Evolutionary conservation across 768 basidiomycete species (phyloP).

Genomic region (Rhodotorula kratochvilovae): DNA sequence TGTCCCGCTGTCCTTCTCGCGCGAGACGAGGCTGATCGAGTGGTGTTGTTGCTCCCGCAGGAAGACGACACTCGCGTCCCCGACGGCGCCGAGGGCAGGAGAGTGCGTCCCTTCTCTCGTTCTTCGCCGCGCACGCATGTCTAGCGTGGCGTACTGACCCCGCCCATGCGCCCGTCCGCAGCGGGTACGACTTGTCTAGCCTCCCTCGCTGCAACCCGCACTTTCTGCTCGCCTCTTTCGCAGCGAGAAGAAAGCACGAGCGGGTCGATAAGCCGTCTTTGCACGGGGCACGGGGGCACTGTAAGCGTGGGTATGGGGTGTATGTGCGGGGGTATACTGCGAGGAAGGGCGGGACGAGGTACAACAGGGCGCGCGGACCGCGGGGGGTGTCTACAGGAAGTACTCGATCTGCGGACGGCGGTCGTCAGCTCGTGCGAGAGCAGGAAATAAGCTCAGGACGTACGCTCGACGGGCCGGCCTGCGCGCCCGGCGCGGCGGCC

Average conservation of each 20-base stretch:
- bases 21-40: background rate
- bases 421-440: too few species aligned
- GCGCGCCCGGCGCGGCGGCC: background rate
- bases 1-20: background rate
- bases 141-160: background rate
- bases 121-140: too few species aligned
- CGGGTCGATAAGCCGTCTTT: too few species aligned
- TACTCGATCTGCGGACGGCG: slow-evolving; percentile 38
- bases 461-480: background rate
- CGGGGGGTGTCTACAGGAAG: slow-evolving; percentile 22
- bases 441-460: too few species aligned
- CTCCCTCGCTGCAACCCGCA: background rate
- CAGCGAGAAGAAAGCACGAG: too few species aligned
- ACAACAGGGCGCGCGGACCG: background rate
- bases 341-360: background rate
- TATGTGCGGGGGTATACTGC: too few species aligned
- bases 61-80: slow-evolving; percentile 25
- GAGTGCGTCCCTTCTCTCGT: slow-evolving; percentile 1
- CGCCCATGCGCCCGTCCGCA: background rate
- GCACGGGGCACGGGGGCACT: background rate
- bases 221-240: too few species aligned
- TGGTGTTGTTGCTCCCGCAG: too few species aligned
- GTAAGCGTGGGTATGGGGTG: background rate
- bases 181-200: slow-evolving; percentile 28
- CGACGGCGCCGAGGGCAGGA: slow-evolving; percentile 27